Percentiles rank a stretch among this genome's conserved stretches.
phyloP scores from a whole-genome alignment of 371 early-diverging fungal genomes.

The Syncephalis fuscata region DNA sequence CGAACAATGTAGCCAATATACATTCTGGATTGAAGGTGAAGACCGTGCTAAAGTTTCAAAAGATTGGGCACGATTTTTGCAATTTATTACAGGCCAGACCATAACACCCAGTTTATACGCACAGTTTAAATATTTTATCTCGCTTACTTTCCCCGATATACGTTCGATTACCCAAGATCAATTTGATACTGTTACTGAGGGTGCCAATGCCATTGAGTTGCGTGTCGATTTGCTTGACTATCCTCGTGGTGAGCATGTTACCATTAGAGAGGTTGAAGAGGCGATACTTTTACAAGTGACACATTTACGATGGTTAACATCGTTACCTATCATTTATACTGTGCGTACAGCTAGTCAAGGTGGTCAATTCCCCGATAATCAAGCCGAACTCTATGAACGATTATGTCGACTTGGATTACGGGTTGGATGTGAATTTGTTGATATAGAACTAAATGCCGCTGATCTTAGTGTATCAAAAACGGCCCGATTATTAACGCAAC shows the following conservation, averaged over 20 bases:
- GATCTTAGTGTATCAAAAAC: slow-evolving; percentile 19
- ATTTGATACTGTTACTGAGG: slow-evolving; percentile 37
- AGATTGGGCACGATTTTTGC: slow-evolving; percentile 46
- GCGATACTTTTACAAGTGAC: slow-evolving; percentile 58
- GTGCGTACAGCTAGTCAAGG: slow-evolving; percentile 80
- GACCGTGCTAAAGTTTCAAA: slow-evolving; percentile 12
- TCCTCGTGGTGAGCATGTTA: slow-evolving; percentile 19
- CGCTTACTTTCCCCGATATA: slow-evolving; percentile 67
- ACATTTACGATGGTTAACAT: slow-evolving; percentile 45
- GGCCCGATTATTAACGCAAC: slow-evolving; percentile 20
- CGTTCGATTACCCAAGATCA: slow-evolving; percentile 25
- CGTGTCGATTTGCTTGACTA: slow-evolving; percentile 70
- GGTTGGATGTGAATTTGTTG: slow-evolving; percentile 89
- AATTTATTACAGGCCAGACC: slow-evolving; percentile 32
- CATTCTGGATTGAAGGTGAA: slow-evolving; percentile 31
- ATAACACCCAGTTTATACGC: slow-evolving; percentile 19
- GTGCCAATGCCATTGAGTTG: slow-evolving; percentile 81
- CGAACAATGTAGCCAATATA: slow-evolving; percentile 57
- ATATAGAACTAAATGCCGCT: slow-evolving; percentile 50
- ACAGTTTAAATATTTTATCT: slow-evolving; percentile 63
- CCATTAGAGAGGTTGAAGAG: slow-evolving; percentile 28
- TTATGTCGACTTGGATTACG: slow-evolving; percentile 49
- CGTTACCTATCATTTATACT: slow-evolving; percentile 82
- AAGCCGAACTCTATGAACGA: slow-evolving; percentile 33
- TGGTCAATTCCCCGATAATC: slow-evolving; percentile 60